A percentile compares a stretch with the other conserved stretches of the same genome.
Conservation (phyloP, 192 early-diverging fungal species). For the Backusella psychrophila region DNA sequence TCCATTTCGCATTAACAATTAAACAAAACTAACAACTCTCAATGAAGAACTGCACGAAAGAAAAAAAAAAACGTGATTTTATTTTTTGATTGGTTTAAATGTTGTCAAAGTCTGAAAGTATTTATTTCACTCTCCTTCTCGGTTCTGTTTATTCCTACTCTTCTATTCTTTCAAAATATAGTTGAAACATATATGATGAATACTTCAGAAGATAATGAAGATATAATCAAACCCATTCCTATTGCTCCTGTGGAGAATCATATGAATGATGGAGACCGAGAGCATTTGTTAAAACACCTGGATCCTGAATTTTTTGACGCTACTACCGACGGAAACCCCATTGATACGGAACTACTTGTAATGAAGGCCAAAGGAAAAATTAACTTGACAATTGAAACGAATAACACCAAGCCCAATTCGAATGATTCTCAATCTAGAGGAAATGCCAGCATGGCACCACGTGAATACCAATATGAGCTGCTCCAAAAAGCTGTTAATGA, state of each 20-base stretch:
- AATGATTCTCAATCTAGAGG: not conserved
- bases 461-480: slow-evolving; percentile 83
- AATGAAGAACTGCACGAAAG: no score
- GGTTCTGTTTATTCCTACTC: not conserved
- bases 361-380: slow-evolving; percentile 2
- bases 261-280: slow-evolving; percentile 14
- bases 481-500: slow-evolving; percentile 57
- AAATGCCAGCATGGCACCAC: slow-evolving; percentile 36
- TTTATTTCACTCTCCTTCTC: no score
- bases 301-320: not conserved
- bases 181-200: not conserved
- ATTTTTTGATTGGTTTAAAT: not conserved
- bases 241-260: not conserved
- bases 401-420: not conserved
- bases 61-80: no score
- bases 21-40: no score
- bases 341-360: not conserved
- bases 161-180: not conserved
- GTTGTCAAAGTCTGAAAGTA: not conserved
- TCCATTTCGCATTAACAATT: no score
- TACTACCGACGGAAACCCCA: not conserved
- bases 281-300: not conserved
- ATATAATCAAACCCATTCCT: not conserved
- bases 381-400: not conserved
- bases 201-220: not conserved